These are phyloP conservation scores for Tetrapisispora iriomotensis DNA, from an alignment of 805 yeast genomes.

Conservation along the genomic window DNA sequence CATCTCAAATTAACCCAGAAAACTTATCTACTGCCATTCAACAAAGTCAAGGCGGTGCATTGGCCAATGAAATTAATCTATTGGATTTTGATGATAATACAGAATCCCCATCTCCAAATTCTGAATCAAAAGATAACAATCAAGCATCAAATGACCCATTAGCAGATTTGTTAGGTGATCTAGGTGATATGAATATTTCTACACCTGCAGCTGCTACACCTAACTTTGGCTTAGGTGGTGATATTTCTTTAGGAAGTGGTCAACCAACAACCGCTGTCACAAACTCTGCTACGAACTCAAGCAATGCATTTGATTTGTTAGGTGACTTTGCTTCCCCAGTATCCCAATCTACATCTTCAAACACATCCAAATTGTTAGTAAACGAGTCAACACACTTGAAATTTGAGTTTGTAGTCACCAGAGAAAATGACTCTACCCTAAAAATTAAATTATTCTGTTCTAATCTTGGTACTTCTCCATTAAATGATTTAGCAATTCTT, in stretches of 20 bases:
- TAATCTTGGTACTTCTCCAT: constrained; percentile 36
- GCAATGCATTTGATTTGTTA: constrained; percentile 9
- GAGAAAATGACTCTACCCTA: constrained; percentile 31
- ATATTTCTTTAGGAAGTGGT: constrained; percentile 31
- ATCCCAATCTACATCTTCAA: not conserved
- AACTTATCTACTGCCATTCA: constrained; percentile 20
- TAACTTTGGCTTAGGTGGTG: constrained; percentile 15
- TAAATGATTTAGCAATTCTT: constrained; percentile 46
- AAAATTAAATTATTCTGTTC: constrained; percentile 42
- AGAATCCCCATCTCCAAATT: constrained; percentile 13
- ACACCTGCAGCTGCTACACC: constrained; percentile 23
- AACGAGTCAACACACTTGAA: constrained; percentile 39
- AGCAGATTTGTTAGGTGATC: constrained; percentile 45
- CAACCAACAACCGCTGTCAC: constrained; percentile 14
- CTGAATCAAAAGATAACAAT: constrained; percentile 5
- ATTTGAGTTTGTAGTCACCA: constrained; percentile 37
- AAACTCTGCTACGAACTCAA: not conserved
- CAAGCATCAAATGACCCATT: not conserved
- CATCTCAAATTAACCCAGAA: constrained; percentile 39
- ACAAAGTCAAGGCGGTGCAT: constrained; percentile 22
- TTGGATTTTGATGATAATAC: constrained; percentile 58
- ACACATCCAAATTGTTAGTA: constrained; percentile 22
- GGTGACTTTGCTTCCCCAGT: constrained; percentile 5
- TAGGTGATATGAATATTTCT: constrained; percentile 58
- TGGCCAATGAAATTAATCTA: constrained; percentile 40